Percentiles rank a stretch among this genome's conserved stretches.
Evolutionary conservation across 2,329 filamentous ascomycete species (phyloP).

Genomic region (Arthroderma sp.): DNA sequence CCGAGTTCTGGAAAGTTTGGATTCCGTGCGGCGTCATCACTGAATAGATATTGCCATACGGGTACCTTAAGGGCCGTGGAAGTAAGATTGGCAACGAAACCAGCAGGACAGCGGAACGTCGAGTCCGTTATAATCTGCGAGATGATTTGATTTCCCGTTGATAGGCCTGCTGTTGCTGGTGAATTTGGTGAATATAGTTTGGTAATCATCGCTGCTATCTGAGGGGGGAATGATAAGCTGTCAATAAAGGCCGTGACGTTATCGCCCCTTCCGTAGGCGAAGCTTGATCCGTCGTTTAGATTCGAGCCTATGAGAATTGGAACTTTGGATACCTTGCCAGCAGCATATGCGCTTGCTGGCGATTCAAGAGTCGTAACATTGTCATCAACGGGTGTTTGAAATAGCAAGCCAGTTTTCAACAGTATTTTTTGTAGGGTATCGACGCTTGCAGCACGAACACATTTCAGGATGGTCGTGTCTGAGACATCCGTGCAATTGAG

Average conservation of each 20-base stretch:
- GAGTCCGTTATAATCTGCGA: conserved; percentile 21
- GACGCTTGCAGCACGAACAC: neutral
- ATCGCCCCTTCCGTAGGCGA: neutral
- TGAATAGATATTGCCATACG: conserved; percentile 30
- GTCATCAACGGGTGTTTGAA: conserved; percentile 22
- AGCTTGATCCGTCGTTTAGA: neutral
- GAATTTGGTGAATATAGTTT: neutral
- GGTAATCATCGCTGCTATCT: neutral
- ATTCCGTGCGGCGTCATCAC: conserved; percentile 25
- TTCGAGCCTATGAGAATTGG: conserved; percentile 23
- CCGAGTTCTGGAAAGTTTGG: conserved; percentile 21
- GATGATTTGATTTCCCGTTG: neutral
- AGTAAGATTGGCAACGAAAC: neutral
- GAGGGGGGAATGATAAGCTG: neutral
- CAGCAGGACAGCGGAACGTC: conserved; percentile 18
- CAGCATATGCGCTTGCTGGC: conserved; percentile 18
- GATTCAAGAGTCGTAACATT: conserved; percentile 23
- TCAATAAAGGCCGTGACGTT: neutral
- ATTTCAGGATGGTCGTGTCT: neutral
- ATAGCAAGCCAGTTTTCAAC: conserved; percentile 20
- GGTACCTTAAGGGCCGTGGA: neutral
- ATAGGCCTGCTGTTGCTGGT: neutral
- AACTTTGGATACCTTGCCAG: conserved; percentile 24
- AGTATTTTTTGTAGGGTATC: conserved; percentile 13
- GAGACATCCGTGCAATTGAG: neutral